phyloP scores from a whole-genome alignment of 2,329 filamentous ascomycete species.

The Aspergillus awamori region DNA sequence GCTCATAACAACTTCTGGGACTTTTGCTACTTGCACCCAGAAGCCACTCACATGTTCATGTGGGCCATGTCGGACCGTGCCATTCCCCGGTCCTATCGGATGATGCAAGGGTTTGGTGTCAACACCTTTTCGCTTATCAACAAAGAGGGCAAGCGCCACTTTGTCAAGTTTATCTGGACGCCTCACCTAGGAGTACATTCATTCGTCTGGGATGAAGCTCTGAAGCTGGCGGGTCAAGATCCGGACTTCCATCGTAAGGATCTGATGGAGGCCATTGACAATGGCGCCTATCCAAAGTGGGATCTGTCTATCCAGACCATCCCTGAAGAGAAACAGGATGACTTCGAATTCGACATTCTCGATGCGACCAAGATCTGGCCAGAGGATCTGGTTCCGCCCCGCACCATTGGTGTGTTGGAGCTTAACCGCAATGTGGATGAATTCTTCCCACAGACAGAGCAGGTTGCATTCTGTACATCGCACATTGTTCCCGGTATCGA shows the following conservation, averaged over 20 bases:
- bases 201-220: constrained; percentile 64
- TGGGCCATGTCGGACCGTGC: constrained; percentile 40
- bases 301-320: constrained; percentile 78
- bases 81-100: constrained; percentile 37
- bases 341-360: constrained; percentile 83
- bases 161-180: constrained; percentile 39
- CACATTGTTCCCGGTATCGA: constrained; percentile 79
- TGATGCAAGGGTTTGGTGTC: constrained; percentile 41
- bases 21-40: constrained; percentile 36
- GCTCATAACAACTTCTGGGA: constrained; percentile 57
- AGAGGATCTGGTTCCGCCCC: constrained; percentile 72
- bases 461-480: constrained; percentile 78
- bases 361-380: constrained; percentile 87
- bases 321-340: constrained; percentile 69
- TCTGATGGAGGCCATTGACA: constrained; percentile 71
- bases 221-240: constrained; percentile 73
- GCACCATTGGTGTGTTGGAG: constrained; percentile 77
- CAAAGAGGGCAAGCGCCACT: constrained; percentile 34
- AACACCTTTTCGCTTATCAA: constrained; percentile 38
- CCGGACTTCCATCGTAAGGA: constrained; percentile 83
- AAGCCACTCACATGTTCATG: constrained; percentile 35
- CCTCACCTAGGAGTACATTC: constrained; percentile 38
- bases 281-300: constrained; percentile 72
- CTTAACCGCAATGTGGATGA: constrained; percentile 79
- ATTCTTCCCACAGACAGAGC: constrained; percentile 80